Evolutionary conservation across 2,329 filamentous ascomycete species (phyloP), one percentile per base, ranked within the genome.

Genomic region (Neopestalotiopsis sp.): DNA sequence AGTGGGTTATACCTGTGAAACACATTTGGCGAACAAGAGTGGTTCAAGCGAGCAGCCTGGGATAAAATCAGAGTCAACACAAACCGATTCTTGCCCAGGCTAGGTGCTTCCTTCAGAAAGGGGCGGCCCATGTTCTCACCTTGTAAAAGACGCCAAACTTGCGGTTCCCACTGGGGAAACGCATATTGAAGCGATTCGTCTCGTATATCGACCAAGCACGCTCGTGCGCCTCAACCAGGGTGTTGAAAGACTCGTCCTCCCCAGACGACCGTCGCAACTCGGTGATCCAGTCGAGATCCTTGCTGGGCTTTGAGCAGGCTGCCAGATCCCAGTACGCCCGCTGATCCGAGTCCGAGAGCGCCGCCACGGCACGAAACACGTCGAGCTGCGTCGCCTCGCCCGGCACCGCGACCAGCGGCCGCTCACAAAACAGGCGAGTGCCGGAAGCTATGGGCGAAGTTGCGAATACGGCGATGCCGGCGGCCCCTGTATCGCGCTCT

Each of bases 161-260:
- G 49, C n/a, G 34, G 28, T 66, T 30, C 9, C 63, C 45, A 24
- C 24, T 20, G 28, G 63, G 49, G n/a, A 38, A 57, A 24, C 45
- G 24, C 30, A 66, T n/a, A 17, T n/a, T 66, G 49, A 66, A 66
- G 1, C 63, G 42, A 40, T 66, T 66, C 17, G 63, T 66, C 63
- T 66, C 63, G 32, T 66, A 66, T 32, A 66, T 57, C 17, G 63
- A 66, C 63, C 63, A 66, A n/a, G 63, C 49, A 5, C 28, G n/a
- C 12, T 66, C 63, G n/a, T 66, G 63, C 20, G 63, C 42, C 49
- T 56, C 63, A 10, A 66, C 63, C 28, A 66, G n/a, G 24, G 63
- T 24, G n/a, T 66, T 58, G 49, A 66, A 66, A 34, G 63, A 56
- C n/a, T 56, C 49, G 4, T 24, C 28, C 49, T 66, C 45, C 9